phyloP scores from a whole-genome alignment of 2,329 filamentous ascomycete species.

The Cytospora leucostoma region DNA sequence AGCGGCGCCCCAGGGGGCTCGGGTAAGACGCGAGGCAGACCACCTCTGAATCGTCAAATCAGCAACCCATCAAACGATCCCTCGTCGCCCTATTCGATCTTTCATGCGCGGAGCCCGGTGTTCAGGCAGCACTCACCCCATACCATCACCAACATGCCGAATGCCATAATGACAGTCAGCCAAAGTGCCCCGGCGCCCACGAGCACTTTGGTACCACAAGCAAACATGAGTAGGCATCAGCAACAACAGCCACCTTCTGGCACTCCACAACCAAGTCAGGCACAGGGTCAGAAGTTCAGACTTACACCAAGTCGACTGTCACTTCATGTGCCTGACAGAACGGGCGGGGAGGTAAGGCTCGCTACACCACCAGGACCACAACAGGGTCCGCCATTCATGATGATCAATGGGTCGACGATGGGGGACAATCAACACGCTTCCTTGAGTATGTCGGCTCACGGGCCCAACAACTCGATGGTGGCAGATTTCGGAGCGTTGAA shows the following conservation, averaged over 20 bases:
- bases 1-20: constrained; percentile 61
- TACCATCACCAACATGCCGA: constrained; percentile 4
- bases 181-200: neutral
- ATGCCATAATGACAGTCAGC: constrained; percentile 10
- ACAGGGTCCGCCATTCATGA: constrained; percentile 32
- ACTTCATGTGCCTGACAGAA: constrained; percentile 57
- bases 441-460: neutral
- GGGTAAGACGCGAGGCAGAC: constrained; percentile 76
- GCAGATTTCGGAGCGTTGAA: neutral
- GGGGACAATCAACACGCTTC: neutral
- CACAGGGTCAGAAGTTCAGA: constrained; percentile 25
- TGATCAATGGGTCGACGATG: constrained; percentile 36
- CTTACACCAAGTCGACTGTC: constrained; percentile 55
- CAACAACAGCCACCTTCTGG: constrained; percentile 16
- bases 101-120: constrained; percentile 55
- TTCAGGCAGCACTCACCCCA: constrained; percentile 15
- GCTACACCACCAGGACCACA: constrained; percentile 33
- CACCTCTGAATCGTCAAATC: constrained; percentile 64
- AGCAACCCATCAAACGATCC: constrained; percentile 44
- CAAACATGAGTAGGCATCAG: constrained; percentile 7
- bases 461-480: neutral
- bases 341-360: constrained; percentile 37
- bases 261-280: constrained; percentile 9
- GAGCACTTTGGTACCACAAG: constrained; percentile 10
- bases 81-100: constrained; percentile 65